A percentile compares a stretch with the other conserved stretches of the same genome.
Evolutionary conservation across 2,329 filamentous ascomycete genomes (phyloP).

Genomic region (Microdochium nivale): DNA sequence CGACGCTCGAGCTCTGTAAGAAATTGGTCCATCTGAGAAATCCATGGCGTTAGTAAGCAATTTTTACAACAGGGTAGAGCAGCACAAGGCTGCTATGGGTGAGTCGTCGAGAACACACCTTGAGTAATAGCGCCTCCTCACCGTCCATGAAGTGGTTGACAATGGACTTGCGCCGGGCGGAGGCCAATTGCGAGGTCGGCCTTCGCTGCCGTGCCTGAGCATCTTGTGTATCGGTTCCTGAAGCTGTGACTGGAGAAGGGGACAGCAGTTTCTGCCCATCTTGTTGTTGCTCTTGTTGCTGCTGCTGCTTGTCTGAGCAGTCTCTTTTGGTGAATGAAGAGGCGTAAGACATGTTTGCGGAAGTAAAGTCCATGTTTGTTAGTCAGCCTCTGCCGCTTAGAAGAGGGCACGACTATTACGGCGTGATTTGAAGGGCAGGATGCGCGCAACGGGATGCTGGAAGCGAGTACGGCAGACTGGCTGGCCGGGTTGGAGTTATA

Average conservation of each 20-base stretch:
- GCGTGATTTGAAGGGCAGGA: background rate
- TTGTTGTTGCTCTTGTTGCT: background rate
- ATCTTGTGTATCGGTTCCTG: background rate
- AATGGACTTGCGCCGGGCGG: constrained; percentile 46
- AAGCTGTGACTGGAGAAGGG: background rate
- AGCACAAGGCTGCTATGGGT: background rate
- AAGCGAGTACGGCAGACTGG: background rate
- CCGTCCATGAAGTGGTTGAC: constrained; percentile 53
- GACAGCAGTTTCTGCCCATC: background rate
- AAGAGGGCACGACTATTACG: background rate
- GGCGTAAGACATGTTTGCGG: constrained; percentile 15
- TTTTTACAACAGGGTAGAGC: background rate
- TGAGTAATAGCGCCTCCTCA: constrained; percentile 52
- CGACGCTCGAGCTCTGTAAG: constrained; percentile 79
- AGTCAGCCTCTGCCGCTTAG: background rate
- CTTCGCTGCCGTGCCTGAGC: constrained; percentile 28
- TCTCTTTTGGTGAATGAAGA: background rate
- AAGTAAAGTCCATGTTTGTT: constrained; percentile 3
- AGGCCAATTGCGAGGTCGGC: constrained; percentile 49
- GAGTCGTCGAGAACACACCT: constrained; percentile 25
- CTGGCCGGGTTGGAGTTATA: background rate
- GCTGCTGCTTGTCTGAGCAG: background rate
- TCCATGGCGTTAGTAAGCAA: no score
- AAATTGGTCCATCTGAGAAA: constrained; percentile 62
- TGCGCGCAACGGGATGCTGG: background rate